Evolutionary conservation across 495 filamentous ascomycete genomes (phyloP), one percentile per base, ranked within the genome.

Genomic region (Aspergillus bridgeri): DNA sequence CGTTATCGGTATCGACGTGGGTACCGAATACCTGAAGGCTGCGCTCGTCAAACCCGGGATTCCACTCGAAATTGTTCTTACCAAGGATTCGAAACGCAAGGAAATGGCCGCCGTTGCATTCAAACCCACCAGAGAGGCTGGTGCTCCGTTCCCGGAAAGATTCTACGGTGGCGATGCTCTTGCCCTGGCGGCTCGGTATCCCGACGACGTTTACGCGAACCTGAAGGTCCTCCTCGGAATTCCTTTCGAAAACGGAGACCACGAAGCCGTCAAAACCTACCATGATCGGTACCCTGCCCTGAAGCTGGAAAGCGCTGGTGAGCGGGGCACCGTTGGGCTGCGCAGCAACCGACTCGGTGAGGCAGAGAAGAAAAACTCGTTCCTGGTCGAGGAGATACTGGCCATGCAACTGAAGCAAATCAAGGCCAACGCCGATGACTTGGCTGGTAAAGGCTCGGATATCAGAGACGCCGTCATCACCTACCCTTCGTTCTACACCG

Each of bases 21-120:
- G 94, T 51, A 97, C 96, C 47, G 91, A 96, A 75, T 97, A 96
- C 74, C 87, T 99, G 69, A 99, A 98, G 81, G 93, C 93, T 17
- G 86, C 90, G 3, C 84, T 98, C 25, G 93, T 99, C 58, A 99
- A 99, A 72, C 95, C 95, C 3, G 94, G 94, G 59, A 96, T 97
- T 56, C 95, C 95, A 11, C 90, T 98, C 71, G 95, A 98, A 67
- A 98, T 99, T 61, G 92, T 99, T 68, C 82, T 96, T 54, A 96
- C 90, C n/a, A 98, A 97, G 71, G 94, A 99, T 73, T 97, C 94
- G 38, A 89, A 95, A 71, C 88, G 94, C 64, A 99, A 99, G 78
- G 95, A 99, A 69, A 81, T 79, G 20, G 89, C 93, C 4, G 92
- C 92, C 46, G 86, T 98, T 63, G 89, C 90, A 29, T 98, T 99